Evolutionary conservation across 495 filamentous ascomycete genomes (phyloP).

Genomic region (Aspergillus carlsbadensis): DNA sequence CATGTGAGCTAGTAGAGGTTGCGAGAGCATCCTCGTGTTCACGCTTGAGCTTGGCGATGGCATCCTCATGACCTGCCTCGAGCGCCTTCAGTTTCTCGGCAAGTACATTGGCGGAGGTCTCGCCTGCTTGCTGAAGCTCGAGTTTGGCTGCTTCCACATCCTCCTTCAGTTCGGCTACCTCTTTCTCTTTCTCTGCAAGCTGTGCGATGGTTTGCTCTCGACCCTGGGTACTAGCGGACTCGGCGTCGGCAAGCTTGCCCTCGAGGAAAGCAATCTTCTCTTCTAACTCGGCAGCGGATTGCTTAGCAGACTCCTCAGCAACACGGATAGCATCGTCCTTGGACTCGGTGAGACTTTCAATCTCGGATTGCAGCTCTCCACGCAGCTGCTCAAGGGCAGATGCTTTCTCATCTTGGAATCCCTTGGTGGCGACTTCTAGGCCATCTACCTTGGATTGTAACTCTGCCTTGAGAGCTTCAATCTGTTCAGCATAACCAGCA

Average conservation of each 20-base stretch:
- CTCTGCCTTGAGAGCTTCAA: constrained; percentile 39
- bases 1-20: constrained; percentile 31
- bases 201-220: constrained; percentile 26
- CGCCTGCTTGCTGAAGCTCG: constrained; percentile 36
- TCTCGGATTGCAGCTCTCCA: constrained; percentile 44
- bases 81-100: constrained; percentile 40
- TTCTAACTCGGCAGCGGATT: constrained; percentile 30
- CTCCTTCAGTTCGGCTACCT: constrained; percentile 38
- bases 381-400: constrained; percentile 36
- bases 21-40: constrained; percentile 38
- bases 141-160: constrained; percentile 34
- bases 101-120: constrained; percentile 30
- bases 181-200: constrained; percentile 39
- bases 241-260: constrained; percentile 36
- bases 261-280: constrained; percentile 41
- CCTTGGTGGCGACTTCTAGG: constrained; percentile 28
- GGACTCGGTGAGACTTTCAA: constrained; percentile 36
- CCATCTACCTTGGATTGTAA: constrained; percentile 34
- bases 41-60: constrained; percentile 33
- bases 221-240: constrained; percentile 29
- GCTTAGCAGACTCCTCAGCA: constrained; percentile 41
- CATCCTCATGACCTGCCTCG: constrained; percentile 35
- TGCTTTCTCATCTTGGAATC: constrained; percentile 38
- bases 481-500: constrained; percentile 37
- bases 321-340: constrained; percentile 43